These are phyloP conservation scores for Prunella vulgaris DNA, from an alignment of 257 asterid species.

Conservation along the genomic window DNA sequence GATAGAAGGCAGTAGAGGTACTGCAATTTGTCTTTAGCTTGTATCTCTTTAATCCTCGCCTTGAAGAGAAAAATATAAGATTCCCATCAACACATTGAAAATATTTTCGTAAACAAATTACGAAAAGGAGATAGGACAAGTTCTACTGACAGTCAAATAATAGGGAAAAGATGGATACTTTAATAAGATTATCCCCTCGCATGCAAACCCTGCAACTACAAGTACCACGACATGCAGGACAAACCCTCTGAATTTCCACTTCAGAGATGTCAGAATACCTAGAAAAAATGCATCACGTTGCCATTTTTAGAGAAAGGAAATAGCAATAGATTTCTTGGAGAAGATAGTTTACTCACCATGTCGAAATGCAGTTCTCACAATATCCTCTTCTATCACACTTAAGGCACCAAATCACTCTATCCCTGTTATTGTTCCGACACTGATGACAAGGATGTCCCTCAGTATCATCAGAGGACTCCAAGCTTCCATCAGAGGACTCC, in stretches of 20 bases:
- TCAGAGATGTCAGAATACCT: constrained; percentile 74
- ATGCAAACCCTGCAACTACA: constrained; percentile 89
- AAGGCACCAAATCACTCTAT: constrained; percentile 74
- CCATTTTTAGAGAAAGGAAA: constrained; percentile 21
- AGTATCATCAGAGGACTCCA: constrained; percentile 74
- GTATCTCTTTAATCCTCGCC: constrained; percentile 80
- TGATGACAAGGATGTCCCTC: constrained; percentile 96
- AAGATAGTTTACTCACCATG: constrained; percentile 54
- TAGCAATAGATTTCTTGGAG: not conserved
- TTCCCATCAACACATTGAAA: constrained; percentile 13
- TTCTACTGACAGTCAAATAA: constrained; percentile 12
- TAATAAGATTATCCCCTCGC: constrained; percentile 89
- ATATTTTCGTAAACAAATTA: constrained; percentile 2
- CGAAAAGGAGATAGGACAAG: constrained; percentile 9
- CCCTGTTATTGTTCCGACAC: constrained; percentile 60
- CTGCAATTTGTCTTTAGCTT: constrained; percentile 82
- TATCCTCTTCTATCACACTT: constrained; percentile 92
- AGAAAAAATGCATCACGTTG: constrained; percentile 26
- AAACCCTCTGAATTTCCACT: constrained; percentile 71
- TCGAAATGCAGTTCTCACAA: constrained; percentile 81
- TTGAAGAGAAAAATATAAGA: constrained; percentile 23
- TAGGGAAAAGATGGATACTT: constrained; percentile 49
- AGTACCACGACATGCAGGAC: constrained; percentile 96
- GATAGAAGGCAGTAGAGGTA: constrained; percentile 81
- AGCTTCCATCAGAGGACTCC: constrained; percentile 79